phyloP scores from a whole-genome alignment of 208 protist genomes.

The Endotrypanum monterogeii region DNA sequence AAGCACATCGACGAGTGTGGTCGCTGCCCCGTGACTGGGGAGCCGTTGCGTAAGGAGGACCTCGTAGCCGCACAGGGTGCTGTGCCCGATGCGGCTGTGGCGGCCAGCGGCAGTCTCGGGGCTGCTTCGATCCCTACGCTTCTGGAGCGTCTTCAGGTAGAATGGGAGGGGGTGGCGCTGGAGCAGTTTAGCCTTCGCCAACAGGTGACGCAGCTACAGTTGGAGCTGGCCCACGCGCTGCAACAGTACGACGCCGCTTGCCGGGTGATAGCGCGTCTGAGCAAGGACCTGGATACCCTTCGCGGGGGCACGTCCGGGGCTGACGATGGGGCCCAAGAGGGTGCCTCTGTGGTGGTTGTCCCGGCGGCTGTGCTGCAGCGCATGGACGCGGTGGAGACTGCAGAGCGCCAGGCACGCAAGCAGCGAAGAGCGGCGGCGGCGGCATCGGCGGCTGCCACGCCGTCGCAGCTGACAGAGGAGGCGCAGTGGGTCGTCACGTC shows the following conservation, averaged over 20 bases:
- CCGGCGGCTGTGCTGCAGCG: slow-evolving; percentile 38
- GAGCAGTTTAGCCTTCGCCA: slow-evolving; percentile 97
- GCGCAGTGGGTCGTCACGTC: slow-evolving; percentile 11
- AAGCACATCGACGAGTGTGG: slow-evolving; percentile 94
- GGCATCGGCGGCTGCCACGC: background rate
- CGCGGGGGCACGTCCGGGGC: slow-evolving; percentile 7
- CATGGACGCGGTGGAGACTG: slow-evolving; percentile 37
- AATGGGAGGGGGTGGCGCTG: slow-evolving; percentile 99
- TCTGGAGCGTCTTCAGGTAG: slow-evolving; percentile 95
- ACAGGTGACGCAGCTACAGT: slow-evolving; percentile 86
- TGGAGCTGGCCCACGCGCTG: slow-evolving; percentile 97
- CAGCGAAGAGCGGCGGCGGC: slow-evolving; percentile 25
- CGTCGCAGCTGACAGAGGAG: slow-evolving; percentile 9
- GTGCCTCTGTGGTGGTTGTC: slow-evolving; percentile 21
- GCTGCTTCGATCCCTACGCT: slow-evolving; percentile 92
- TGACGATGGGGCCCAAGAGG: slow-evolving; percentile 10
- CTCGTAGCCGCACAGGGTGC: slow-evolving; percentile 77
- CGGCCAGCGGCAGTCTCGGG: slow-evolving; percentile 30
- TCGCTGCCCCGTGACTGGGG: slow-evolving; percentile 94
- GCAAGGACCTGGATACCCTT: slow-evolving; percentile 62
- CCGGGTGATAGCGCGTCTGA: slow-evolving; percentile 97
- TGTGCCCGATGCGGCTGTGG: slow-evolving; percentile 11
- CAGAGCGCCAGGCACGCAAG: slow-evolving; percentile 44
- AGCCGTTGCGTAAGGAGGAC: slow-evolving; percentile 86
- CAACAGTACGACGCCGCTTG: slow-evolving; percentile 99